Evolutionary conservation across 352 stramenopile species (phyloP).

Genomic region (Pythium graminicola): DNA sequence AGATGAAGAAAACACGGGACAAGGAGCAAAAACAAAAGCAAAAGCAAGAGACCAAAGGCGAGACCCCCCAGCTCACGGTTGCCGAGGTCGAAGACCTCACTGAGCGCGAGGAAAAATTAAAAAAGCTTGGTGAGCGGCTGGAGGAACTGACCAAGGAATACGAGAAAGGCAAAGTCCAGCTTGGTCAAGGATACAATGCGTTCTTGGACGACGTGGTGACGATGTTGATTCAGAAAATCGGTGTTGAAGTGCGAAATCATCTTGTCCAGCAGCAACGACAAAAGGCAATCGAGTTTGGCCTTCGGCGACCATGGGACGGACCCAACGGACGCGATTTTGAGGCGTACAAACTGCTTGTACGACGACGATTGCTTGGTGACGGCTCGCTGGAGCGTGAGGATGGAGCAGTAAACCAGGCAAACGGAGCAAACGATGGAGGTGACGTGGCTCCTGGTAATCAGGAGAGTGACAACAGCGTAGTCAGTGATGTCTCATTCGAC

Average conservation of each 20-base stretch:
- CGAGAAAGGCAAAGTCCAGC: constrained; percentile 31
- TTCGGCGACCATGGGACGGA: constrained; percentile 61
- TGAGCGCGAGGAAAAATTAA: constrained; percentile 31
- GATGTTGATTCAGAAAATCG: constrained; percentile 44
- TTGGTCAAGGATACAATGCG: constrained; percentile 42
- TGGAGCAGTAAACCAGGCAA: neutral
- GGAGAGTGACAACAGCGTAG: constrained; percentile 56
- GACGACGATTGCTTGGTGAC: constrained; percentile 32
- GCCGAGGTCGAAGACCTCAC: constrained; percentile 32
- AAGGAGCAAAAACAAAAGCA: constrained; percentile 19
- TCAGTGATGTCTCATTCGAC: constrained; percentile 70
- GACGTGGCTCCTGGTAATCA: constrained; percentile 2
- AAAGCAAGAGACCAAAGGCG: neutral
- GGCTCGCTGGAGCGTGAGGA: constrained; percentile 23
- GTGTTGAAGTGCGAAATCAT: constrained; percentile 40
- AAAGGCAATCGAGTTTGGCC: constrained; percentile 48
- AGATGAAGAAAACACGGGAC: constrained; percentile 15
- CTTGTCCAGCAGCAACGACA: constrained; percentile 57
- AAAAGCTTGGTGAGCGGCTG: constrained; percentile 36
- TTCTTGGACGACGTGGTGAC: constrained; percentile 60
- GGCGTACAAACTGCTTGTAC: constrained; percentile 43
- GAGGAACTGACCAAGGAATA: constrained; percentile 36
- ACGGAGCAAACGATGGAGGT: neutral
- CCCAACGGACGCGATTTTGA: constrained; percentile 53
- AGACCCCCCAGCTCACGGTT: constrained; percentile 19